A percentile compares a stretch with the other conserved stretches of the same genome.
phyloP scores from a whole-genome alignment of 129 eudicot species.

The Helianthus annuus region HanXRQr2.0-SUNRISE NC_035439.2:32567553-32568052 shows the following conservation, averaged over 20 bases:
- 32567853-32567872: conserved; percentile 95
- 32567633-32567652: conserved; percentile 84
- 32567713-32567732: conserved; percentile 94
- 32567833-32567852: conserved; percentile 88
- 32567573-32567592: not conserved
- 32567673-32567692: conserved; percentile 96
- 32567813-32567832: conserved; percentile 59
- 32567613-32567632: conserved; percentile 46
- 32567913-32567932: not conserved
- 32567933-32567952: too few species aligned
- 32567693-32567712: conserved; percentile 80
- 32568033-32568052: too few species aligned
- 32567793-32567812: conserved; percentile 77
- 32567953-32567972: too few species aligned
- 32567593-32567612: not conserved
- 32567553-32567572: not conserved
- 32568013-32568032: too few species aligned
- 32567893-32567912: not conserved
- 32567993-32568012: too few species aligned
- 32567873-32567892: conserved; percentile 46
- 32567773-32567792: conserved; percentile 83
- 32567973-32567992: too few species aligned
- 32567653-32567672: conserved; percentile 89
- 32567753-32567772: conserved; percentile 92
- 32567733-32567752: conserved; percentile 90